Percentiles rank a stretch among this genome's conserved stretches.
Conservation (phyloP, 306 rosid species). For the Rosa rugosa region DNA sequence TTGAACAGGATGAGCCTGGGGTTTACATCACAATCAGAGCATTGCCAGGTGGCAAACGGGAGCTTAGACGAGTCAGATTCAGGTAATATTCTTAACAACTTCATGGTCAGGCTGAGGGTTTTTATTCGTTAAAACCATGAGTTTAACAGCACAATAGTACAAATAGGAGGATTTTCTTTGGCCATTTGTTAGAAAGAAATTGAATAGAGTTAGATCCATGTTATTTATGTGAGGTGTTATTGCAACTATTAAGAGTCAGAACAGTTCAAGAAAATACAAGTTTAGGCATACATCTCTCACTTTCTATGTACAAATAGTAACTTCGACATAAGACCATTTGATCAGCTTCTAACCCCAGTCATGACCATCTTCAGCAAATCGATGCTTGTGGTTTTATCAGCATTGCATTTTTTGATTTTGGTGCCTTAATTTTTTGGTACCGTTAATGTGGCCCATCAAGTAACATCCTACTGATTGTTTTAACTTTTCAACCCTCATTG, state of each 20-base stretch:
- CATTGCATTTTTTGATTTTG: background rate
- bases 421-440: background rate
- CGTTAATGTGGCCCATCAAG: background rate
- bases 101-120: slow-evolving; percentile 1
- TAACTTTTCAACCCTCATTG: background rate
- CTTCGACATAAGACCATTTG: background rate
- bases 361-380: background rate
- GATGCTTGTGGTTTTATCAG: slow-evolving; percentile 3
- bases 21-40: slow-evolving; percentile 93
- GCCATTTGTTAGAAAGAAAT: background rate
- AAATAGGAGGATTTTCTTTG: background rate
- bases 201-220: background rate
- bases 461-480: background rate
- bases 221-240: background rate
- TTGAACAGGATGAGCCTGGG: slow-evolving; percentile 96
- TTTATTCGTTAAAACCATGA: background rate
- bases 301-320: background rate
- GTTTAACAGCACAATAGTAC: background rate
- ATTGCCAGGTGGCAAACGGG: slow-evolving; percentile 77
- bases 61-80: slow-evolving; percentile 92
- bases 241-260: background rate
- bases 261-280: background rate
- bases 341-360: background rate
- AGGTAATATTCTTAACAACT: slow-evolving; percentile 48
- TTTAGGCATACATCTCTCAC: background rate